Base-by-base conservation (phyloP, 2,329 filamentous ascomycete genomes). In the Harringtonia lauricola region DNA sequence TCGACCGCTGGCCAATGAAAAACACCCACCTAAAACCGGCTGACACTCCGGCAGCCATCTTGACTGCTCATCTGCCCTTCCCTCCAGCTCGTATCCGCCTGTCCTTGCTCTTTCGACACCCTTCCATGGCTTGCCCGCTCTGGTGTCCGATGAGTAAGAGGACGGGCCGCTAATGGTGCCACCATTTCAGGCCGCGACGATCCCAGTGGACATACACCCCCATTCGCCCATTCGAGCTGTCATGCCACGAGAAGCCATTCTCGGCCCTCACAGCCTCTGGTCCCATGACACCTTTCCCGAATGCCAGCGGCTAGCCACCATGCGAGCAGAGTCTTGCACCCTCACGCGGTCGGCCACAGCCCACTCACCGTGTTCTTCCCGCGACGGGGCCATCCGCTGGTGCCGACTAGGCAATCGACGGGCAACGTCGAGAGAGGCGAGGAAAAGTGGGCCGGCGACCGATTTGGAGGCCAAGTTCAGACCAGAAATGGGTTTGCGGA, bases 361-460 rank as follows among this genome's bases (percentile, higher is more conserved):
- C n/a, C n/a, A n/a, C n/a, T n/a, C 19, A 22, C 30, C 28, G 21
- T 22, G 8, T 9, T 37, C 35, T 41, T 43, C 43, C 49, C 44
- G 29, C 47, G 18, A 45, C 43, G 39, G 43, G 49, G 42, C 45
- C 40, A 47, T 38, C 47, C 47, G 47, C n/a, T 35, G 38, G 31
- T 31, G 24, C 35, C 42, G 31, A 22, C 22, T 38, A 22, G 41
- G 36, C 40, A 34, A 38, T 37, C 46, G 24, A 43, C 29, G 19
- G 30, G 24, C 30, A 31, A 33, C 22, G n/a, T 18, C 19, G 8
- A 21, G 15, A 33, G 14, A 24, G 18, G 34, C 14, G 21, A 37
- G 21, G 13, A 48, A 51, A 53, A 51, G 53, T 53, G 52, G 56
- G 50, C 53, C 38, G 35, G 44, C 48, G 56, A 52, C 51, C 55